phyloP scores from a whole-genome alignment of 495 filamentous ascomycete species.

The Oleoguttula mirabilis region DNA sequence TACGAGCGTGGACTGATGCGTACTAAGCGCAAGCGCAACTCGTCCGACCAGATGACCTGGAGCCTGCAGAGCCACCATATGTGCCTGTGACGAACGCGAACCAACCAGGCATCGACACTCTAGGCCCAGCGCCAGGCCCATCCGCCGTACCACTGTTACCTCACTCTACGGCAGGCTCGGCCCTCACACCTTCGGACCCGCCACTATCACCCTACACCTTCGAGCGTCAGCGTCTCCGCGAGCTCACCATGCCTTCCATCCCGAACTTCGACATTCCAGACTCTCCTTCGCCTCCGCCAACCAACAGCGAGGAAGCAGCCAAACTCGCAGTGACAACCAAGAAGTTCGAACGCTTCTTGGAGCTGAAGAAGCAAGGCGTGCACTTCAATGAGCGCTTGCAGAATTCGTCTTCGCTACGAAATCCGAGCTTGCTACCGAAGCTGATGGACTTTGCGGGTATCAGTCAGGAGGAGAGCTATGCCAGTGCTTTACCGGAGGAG shows the following conservation, averaged over 20 bases:
- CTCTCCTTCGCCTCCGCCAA: constrained; percentile 62
- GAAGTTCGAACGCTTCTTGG: constrained; percentile 75
- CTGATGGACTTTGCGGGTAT: constrained; percentile 73
- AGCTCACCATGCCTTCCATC: constrained; percentile 72
- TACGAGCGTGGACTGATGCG: too few relatives aligned
- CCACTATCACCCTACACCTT: constrained; percentile 59
- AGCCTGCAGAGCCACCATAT: too few relatives aligned
- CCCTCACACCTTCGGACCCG: constrained; percentile 24
- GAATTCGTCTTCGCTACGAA: constrained; percentile 56
- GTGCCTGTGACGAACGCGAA: too few relatives aligned
- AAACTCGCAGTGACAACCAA: constrained; percentile 38
- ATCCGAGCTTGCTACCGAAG: constrained; percentile 68
- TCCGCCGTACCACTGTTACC: too few relatives aligned
- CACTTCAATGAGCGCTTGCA: constrained; percentile 86
- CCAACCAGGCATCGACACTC: constrained; percentile 9
- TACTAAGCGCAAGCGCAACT: too few relatives aligned
- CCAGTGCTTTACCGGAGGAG: constrained; percentile 53
- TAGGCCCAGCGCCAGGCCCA: constrained; percentile 40
- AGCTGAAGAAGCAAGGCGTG: constrained; percentile 68
- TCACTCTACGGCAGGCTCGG: too few relatives aligned
- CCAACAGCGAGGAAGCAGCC: constrained; percentile 14
- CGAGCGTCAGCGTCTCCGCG: constrained; percentile 53
- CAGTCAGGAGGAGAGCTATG: constrained; percentile 55
- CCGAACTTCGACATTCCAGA: constrained; percentile 72
- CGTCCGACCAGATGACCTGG: too few relatives aligned